These are phyloP conservation scores for Eutrema salsugineum DNA, from an alignment of 441 rosid species.

Conservation along the genomic window DNA sequence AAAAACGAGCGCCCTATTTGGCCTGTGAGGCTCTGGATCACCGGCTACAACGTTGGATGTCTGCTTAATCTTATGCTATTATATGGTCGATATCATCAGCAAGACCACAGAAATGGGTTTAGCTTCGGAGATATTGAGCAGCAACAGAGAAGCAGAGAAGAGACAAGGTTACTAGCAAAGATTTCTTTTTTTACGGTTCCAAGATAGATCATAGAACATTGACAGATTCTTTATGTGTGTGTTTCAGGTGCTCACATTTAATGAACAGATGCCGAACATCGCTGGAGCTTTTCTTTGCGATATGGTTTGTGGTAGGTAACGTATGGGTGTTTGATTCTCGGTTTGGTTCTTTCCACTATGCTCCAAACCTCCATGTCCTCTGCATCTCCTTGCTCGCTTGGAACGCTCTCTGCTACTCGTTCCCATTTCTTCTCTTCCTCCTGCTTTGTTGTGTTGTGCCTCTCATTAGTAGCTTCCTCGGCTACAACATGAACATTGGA, in stretches of 20 bases:
- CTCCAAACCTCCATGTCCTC: slow-evolving; percentile 80
- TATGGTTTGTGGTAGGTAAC: slow-evolving; percentile 83
- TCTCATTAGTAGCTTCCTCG: slow-evolving; percentile 65
- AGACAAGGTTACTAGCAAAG: slow-evolving; percentile 52
- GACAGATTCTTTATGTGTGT: background rate
- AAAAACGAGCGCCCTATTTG: slow-evolving; percentile 73
- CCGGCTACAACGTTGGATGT: slow-evolving; percentile 78
- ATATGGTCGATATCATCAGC: slow-evolving; percentile 68
- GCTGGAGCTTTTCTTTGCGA: slow-evolving; percentile 49
- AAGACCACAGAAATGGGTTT: slow-evolving; percentile 49
- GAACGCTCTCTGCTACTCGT: slow-evolving; percentile 89
- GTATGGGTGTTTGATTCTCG: slow-evolving; percentile 95
- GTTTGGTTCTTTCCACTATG: slow-evolving; percentile 66
- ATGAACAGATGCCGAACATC: slow-evolving; percentile 84
- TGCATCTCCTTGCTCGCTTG: slow-evolving; percentile 85
- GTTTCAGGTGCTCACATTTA: slow-evolving; percentile 65
- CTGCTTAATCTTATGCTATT: slow-evolving; percentile 62
- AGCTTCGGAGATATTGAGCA: slow-evolving; percentile 64
- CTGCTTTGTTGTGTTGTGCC: slow-evolving; percentile 87
- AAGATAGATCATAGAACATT: background rate
- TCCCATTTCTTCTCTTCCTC: slow-evolving; percentile 84
- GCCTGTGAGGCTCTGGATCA: slow-evolving; percentile 93
- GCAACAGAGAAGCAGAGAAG: slow-evolving; percentile 65
- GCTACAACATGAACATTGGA: slow-evolving; percentile 87
- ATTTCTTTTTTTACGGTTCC: background rate